A percentile compares a stretch with the other conserved stretches of the same genome.
Conservation (phyloP, 2,329 filamentous ascomycete species). For the Pseudopyricularia javanii region DNA sequence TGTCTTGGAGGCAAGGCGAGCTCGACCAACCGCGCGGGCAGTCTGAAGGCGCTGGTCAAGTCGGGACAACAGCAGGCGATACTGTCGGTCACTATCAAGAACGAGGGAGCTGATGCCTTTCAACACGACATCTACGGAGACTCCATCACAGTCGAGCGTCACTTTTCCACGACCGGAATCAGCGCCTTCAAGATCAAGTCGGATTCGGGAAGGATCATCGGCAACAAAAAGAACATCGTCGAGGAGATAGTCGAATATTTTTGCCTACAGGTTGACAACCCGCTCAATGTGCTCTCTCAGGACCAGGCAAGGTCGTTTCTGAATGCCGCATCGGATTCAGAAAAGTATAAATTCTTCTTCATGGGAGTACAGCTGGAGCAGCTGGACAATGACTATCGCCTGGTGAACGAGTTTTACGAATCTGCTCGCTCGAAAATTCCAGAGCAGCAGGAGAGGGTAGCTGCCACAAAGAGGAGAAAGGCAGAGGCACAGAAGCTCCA, state of each 20-base stretch:
- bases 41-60: constrained; percentile 79
- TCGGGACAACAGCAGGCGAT: constrained; percentile 67
- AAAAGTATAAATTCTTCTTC: constrained; percentile 95
- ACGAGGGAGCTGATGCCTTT: constrained; percentile 74
- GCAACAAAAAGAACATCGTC: constrained; percentile 73
- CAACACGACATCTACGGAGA: constrained; percentile 71
- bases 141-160: constrained; percentile 79
- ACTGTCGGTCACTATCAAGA: constrained; percentile 80
- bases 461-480: constrained; percentile 40
- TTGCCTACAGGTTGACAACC: constrained; percentile 89
- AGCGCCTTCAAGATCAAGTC: constrained; percentile 85
- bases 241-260: constrained; percentile 92
- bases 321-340: constrained; percentile 64
- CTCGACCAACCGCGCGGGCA: constrained; percentile 82
- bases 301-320: constrained; percentile 91
- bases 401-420: constrained; percentile 70
- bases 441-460: constrained; percentile 50
- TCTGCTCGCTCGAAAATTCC: constrained; percentile 53
- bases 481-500: constrained; percentile 53
- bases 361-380: constrained; percentile 90
- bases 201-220: constrained; percentile 55
- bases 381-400: constrained; percentile 78
- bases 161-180: constrained; percentile 63
- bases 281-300: constrained; percentile 89
- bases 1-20: constrained; percentile 93